A percentile compares a stretch with the other conserved stretches of the same genome.
phyloP scores from a whole-genome alignment of 1,139 yeast genomes.

The Trichomonascaceae sp. region DNA sequence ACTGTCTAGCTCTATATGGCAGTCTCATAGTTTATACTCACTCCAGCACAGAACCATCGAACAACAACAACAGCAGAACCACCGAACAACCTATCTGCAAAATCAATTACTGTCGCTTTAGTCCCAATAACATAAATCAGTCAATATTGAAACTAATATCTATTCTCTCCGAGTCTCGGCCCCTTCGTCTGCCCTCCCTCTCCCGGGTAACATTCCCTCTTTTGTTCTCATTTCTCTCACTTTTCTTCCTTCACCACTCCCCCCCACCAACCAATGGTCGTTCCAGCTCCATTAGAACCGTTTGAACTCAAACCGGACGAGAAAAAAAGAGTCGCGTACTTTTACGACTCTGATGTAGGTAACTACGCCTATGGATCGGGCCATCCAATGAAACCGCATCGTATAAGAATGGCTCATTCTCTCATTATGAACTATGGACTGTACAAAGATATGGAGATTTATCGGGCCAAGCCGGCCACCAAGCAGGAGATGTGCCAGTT shows the following conservation, averaged over 20 bases:
- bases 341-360: constrained; percentile 82
- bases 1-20: no score
- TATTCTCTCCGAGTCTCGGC: no score
- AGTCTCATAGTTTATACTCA: no score
- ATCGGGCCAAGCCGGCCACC: constrained; percentile 95
- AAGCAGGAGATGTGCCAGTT: constrained; percentile 98
- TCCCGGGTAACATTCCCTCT: neutral
- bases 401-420: constrained; percentile 98
- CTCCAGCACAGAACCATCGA: no score
- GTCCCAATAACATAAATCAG: no score
- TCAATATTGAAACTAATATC: no score
- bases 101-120: no score
- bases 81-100: no score
- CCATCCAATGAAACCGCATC: constrained; percentile 97
- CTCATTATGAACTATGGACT: constrained; percentile 95
- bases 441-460: constrained; percentile 94
- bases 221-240: neutral
- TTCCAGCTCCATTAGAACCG: constrained; percentile 49
- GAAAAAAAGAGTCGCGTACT: constrained; percentile 59
- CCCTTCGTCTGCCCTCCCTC: neutral
- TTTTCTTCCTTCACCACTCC: neutral
- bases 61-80: no score
- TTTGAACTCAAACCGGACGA: constrained; percentile 50
- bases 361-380: constrained; percentile 98
- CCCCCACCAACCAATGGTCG: constrained; percentile 16